Base-by-base conservation (phyloP, 345 rosid genomes). In the Populus tremula region DNA sequence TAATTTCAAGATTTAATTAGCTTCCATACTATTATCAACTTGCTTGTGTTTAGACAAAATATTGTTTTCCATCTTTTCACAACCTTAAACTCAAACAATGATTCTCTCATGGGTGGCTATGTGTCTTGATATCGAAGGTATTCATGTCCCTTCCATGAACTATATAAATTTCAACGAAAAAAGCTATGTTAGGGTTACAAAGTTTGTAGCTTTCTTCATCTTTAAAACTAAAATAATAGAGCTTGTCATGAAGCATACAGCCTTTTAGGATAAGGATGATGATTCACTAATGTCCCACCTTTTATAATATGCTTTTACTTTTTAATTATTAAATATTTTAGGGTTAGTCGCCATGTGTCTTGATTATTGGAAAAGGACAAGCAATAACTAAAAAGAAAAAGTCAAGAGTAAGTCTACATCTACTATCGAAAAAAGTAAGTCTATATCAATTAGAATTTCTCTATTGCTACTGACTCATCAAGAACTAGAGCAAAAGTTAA, bases 401-500 rank as follows among this genome's bases (percentile, higher is more conserved):
- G 35, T 3, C 35, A 33, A 31, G 35, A 33, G 35, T 4, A 33
- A 33, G 35, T 33, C 35, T 33, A 33, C 5, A 33, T 33, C 35
- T 33, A 33, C 35, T 4, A 33, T 33, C 35, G 5, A 69, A 61
- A 5, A 23, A 12, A 12, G 53, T 31, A 62, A 0, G 17, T 35
- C 33, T 14, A 17, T 39, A 45, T 75, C 73, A 69, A 72, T 80
- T 82, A 47, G 61, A 75, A 76, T 69, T 79, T 79, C 83, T 78
- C 79, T 70, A 86, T 76, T 86, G 82, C 66, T 74, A 45, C 67
- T 86, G 89, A 83, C 83, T 84, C 89, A 81, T 74, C 82, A 41
- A 39, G 38, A 36, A 72, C 70, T 12, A 6, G 64, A 25, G 1
- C 6, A 61, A 65, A 70, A 63, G 17, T 17, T 65, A 68, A 11